Evolutionary conservation across 805 yeast genomes (phyloP), one percentile per base, ranked within the genome.

Genomic region (Ogataea henricii): DNA sequence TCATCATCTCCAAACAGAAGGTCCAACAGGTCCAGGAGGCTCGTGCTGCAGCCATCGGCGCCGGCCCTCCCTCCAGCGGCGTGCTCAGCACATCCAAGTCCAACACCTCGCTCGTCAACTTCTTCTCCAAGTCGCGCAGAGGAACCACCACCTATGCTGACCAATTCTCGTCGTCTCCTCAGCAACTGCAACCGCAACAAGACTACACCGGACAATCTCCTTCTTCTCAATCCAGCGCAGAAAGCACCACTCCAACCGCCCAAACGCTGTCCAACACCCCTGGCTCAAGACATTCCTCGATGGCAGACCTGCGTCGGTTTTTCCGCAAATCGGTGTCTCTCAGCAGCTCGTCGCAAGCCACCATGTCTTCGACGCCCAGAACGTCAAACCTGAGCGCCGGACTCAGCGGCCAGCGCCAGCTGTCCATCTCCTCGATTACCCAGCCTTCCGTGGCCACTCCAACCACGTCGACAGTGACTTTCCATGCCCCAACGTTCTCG

Each of bases 1-100:
- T 90, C 62, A 82, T 90, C 42, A 85, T 90, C 33, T 87, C 95
- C 9, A 82, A 88, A 58, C 94, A 85, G 51, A 79, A 87, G 45
- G 81, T 83, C 20, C 83, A 76, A 38, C 82, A 71, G 54, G 78
- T 73, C 16, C 81, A 76, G 55, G 79, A 77, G 25, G 77, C 76
- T 14, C 57, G 65, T 57, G 73, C 54, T 22, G 67, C 59, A 1
- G 62, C 59, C n/a, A 51, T 43, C 5, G 40, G 37, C 26, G 47
- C 45, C 2, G 51, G 47, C 14, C 26, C 53, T 9, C 22, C 43
- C 4, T 26, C 27, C 6, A 16, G 8, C 22, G 30, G 18, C 7
- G 35, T 43, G 21, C 35, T 55, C 22, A 59, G 53, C 44, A 55
- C 47, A 17, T 56, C 58, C 14, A 58, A 59, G 40, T 74, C 79